Evolutionary conservation across 2,329 filamentous ascomycete species (phyloP), one percentile per base, ranked within the genome.

Genomic region (Thielaviopsis euricoi): DNA sequence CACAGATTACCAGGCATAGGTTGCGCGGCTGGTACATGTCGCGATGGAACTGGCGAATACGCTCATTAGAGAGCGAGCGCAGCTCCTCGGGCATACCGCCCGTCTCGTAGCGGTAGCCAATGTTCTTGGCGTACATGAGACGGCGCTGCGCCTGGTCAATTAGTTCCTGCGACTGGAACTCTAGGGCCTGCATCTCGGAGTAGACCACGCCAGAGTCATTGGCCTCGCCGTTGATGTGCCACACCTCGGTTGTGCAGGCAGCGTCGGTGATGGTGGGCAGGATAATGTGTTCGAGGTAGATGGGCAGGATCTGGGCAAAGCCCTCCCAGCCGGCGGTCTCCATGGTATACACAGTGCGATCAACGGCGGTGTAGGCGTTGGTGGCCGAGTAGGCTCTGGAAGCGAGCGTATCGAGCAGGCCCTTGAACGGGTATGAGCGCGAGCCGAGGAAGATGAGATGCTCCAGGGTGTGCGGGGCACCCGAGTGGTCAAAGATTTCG

Each of bases 1-100:
- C 93, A n/a, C 94, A 85, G 60, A 98, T 82, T 25, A 96, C 80
- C 26, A 98, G 73, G 62, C 90, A 94, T 60, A 98, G 74, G 66
- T 98, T 98, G 68, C 90, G 91, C 2, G 93, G 93, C 68, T 97
- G 91, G 67, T 98, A 98, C 91, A 98, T 97, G 62, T 90, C 87
- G 62, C 83, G 83, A 69, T 98, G 93, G 66, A 97, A 98, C 60
- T 85, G 82, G n/a, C 93, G 84, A 63, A 98, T 98, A 46, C 89
- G 83, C 56, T 96, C 86, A 1, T 89, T 83, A 0, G 89, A 93
- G 52, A 98, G 74, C 2, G 89, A 82, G 49, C 93, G 83, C 54
- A 98, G 76, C 37, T 89, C 86, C 65, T 95, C 88, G 74, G 94
- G 94, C 85, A 96, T 89, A 15, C 93, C 93, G 13, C 93, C 93